Evolutionary conservation across 2,329 filamentous ascomycete genomes (phyloP).

Genomic region (Fusarium protoensiforme): DNA sequence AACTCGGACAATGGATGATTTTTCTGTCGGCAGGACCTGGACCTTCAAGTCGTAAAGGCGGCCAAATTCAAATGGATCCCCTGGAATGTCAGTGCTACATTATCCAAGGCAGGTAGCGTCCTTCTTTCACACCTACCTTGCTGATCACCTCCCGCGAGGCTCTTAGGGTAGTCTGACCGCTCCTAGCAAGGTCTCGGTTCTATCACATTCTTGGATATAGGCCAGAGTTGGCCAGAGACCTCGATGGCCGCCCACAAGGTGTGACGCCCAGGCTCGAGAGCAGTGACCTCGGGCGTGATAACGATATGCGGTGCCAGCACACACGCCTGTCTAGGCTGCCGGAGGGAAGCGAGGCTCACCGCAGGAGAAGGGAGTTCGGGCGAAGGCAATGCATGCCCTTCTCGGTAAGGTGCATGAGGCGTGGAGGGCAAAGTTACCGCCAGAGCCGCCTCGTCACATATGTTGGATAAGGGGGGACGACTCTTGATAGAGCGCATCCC

Average conservation of each 20-base stretch:
- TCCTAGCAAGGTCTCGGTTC: neutral
- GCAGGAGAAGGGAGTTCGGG: neutral
- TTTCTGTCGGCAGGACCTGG: slow-evolving; percentile 55
- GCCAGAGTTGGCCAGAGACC: slow-evolving; percentile 51
- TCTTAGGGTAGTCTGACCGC: slow-evolving; percentile 10
- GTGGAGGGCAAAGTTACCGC: neutral
- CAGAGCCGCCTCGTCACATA: slow-evolving; percentile 4
- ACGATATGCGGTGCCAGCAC: slow-evolving; percentile 56
- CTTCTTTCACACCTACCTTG: slow-evolving; percentile 32
- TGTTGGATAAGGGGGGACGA: slow-evolving; percentile 36
- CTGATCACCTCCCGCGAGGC: slow-evolving; percentile 15
- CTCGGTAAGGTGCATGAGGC: neutral
- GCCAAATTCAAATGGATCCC: slow-evolving; percentile 54
- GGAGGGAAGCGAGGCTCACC: neutral
- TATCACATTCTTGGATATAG: neutral
- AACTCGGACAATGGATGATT: slow-evolving; percentile 57
- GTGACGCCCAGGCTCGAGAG: slow-evolving; percentile 47
- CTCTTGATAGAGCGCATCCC: slow-evolving; percentile 19
- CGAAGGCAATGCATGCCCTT: neutral
- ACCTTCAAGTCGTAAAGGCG: slow-evolving; percentile 61
- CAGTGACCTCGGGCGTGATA: slow-evolving; percentile 55
- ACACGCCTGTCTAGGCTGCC: neutral
- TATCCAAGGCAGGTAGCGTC: neutral
- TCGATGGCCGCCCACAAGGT: slow-evolving; percentile 63
- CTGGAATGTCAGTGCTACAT: slow-evolving; percentile 37